Conservation (phyloP, 2,329 filamentous ascomycete species). For the Cladosporium colombiae region DNA sequence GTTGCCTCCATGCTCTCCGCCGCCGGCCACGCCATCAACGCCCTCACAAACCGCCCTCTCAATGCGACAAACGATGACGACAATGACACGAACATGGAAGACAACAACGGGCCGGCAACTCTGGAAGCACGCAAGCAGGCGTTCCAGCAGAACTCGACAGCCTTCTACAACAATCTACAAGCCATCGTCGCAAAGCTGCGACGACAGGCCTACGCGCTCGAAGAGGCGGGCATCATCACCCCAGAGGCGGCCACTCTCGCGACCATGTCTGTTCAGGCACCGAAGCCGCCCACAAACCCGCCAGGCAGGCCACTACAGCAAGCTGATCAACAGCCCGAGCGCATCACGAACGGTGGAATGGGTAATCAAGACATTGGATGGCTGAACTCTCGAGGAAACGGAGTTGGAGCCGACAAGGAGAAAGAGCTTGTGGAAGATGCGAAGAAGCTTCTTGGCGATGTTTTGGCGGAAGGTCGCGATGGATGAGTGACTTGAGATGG, state of each 20-base stretch:
- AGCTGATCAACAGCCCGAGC: conserved; percentile 27
- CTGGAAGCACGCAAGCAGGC: conserved; percentile 58
- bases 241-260: conserved; percentile 42
- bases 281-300: conserved; percentile 27
- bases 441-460: conserved; percentile 53
- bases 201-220: conserved; percentile 74
- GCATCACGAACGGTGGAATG: conserved; percentile 48
- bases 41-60: conserved; percentile 57
- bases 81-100: conserved; percentile 41
- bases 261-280: conserved; percentile 24
- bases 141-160: conserved; percentile 56
- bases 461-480: conserved; percentile 22
- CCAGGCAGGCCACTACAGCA: conserved; percentile 30
- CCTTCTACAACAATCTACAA: conserved; percentile 73
- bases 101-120: conserved; percentile 55
- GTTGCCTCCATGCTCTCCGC: conserved; percentile 58
- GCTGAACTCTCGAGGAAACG: conserved; percentile 82
- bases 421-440: conserved; percentile 72
- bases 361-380: conserved; percentile 77
- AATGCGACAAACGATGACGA: conserved; percentile 31
- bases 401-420: conserved; percentile 81
- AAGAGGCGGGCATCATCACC: conserved; percentile 75
- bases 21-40: conserved; percentile 63
- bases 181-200: conserved; percentile 73
- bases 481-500: background rate